These are phyloP conservation scores for Medicago lupulina DNA, from an alignment of 306 rosid species.

Conservation along the genomic window DNA sequence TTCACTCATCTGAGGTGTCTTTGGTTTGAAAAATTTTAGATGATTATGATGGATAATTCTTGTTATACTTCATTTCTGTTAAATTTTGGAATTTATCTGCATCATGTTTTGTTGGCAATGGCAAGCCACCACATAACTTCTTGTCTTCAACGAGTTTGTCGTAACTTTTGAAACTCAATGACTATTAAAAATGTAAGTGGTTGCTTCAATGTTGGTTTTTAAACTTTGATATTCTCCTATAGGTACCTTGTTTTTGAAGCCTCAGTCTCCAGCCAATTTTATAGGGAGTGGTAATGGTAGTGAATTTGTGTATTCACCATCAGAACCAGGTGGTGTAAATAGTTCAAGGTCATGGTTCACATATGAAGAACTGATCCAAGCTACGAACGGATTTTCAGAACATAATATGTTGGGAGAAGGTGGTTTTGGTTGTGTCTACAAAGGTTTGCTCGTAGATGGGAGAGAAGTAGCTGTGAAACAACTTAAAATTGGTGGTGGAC, in stretches of 20 bases:
- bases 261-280: constrained; percentile 66
- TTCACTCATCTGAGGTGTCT: not conserved
- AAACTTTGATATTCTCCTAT: constrained; percentile 46
- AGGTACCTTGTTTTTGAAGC: constrained; percentile 79
- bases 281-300: constrained; percentile 62
- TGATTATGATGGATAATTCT: constrained; percentile 21
- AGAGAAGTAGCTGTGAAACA: constrained; percentile 96
- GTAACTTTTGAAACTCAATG: constrained; percentile 24
- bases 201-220: constrained; percentile 16
- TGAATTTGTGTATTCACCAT: constrained; percentile 64
- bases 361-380: constrained; percentile 82
- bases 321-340: constrained; percentile 75
- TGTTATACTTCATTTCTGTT: constrained; percentile 15
- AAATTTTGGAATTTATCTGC: not conserved
- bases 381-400: constrained; percentile 76
- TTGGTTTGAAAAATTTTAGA: constrained; percentile 14
- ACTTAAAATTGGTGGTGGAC: constrained; percentile 89
- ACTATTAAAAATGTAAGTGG: constrained; percentile 26
- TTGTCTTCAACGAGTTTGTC: constrained; percentile 28
- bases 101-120: constrained; percentile 1
- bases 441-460: constrained; percentile 81
- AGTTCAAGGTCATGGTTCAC: constrained; percentile 79
- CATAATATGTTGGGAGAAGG: constrained; percentile 91
- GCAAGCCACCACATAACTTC: not conserved
- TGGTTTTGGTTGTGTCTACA: constrained; percentile 98